phyloP scores from a whole-genome alignment of 495 filamentous ascomycete species.

The Penicillium atrosanguineum region DNA sequence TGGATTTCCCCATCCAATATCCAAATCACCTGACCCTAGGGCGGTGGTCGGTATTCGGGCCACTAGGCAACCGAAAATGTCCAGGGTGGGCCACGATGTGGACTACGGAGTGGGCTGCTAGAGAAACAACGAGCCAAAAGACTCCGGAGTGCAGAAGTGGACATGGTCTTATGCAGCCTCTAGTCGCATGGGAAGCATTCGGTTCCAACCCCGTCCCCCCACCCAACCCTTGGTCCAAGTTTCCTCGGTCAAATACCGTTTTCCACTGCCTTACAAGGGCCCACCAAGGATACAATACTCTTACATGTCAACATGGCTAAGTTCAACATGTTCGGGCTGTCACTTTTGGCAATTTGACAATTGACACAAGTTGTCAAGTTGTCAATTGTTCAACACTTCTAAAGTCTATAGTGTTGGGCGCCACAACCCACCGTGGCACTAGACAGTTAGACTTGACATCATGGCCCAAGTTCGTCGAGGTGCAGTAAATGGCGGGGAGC shows the following conservation, averaged over 20 bases:
- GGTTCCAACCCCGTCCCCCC: constrained; percentile 2
- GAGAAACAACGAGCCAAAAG: constrained; percentile 10
- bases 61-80: constrained; percentile 11
- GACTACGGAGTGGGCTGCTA: constrained; percentile 1
- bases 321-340: neutral
- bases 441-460: constrained; percentile 9
- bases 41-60: neutral
- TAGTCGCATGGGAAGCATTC: constrained; percentile 2
- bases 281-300: neutral
- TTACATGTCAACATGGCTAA: neutral
- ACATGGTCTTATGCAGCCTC: constrained; percentile 13
- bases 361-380: too few relatives aligned
- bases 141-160: constrained; percentile 17
- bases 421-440: neutral
- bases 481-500: constrained; percentile 10
- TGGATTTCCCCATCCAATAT: neutral
- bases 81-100: neutral
- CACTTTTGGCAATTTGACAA: too few relatives aligned
- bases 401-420: neutral
- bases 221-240: neutral
- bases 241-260: constrained; percentile 7
- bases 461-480: constrained; percentile 16
- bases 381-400: neutral
- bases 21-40: neutral
- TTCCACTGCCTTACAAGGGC: neutral